These are phyloP conservation scores for Rehmannia glutinosa DNA, from an alignment of 257 asterid genomes.

Conservation along the genomic window DNA sequence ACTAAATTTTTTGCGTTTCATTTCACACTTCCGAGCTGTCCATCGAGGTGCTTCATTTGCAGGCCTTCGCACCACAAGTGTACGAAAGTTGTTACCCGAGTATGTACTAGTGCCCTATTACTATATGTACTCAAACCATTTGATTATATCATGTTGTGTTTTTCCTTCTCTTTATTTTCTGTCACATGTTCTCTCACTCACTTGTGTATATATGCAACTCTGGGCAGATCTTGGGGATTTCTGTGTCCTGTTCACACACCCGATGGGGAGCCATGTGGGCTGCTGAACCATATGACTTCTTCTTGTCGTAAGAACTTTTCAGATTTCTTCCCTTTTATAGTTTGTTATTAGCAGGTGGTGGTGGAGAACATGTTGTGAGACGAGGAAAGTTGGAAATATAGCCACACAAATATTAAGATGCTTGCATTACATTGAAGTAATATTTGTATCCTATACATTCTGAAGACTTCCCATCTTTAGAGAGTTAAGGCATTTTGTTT, in stretches of 20 bases:
- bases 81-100: constrained; percentile 97
- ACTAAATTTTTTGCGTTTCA: constrained; percentile 81
- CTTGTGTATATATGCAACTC: neutral
- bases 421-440: constrained; percentile 2
- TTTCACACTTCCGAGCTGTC: constrained; percentile 95
- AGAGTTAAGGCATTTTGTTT: neutral
- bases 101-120: constrained; percentile 40
- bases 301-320: constrained; percentile 78
- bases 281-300: constrained; percentile 88
- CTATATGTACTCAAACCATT: neutral
- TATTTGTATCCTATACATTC: neutral
- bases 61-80: constrained; percentile 97
- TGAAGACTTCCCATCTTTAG: neutral
- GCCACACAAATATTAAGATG: neutral
- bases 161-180: neutral
- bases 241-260: constrained; percentile 99
- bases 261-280: constrained; percentile 98
- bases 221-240: constrained; percentile 93
- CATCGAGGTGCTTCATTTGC: constrained; percentile 98
- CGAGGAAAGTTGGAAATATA: neutral
- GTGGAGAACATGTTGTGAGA: constrained; percentile 3
- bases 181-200: neutral
- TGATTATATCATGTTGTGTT: constrained; percentile 1
- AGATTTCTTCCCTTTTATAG: neutral
- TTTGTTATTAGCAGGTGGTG: neutral